Base-by-base conservation (phyloP, 202 grass and related monocot species). In the Digitaria exilis region DNA sequence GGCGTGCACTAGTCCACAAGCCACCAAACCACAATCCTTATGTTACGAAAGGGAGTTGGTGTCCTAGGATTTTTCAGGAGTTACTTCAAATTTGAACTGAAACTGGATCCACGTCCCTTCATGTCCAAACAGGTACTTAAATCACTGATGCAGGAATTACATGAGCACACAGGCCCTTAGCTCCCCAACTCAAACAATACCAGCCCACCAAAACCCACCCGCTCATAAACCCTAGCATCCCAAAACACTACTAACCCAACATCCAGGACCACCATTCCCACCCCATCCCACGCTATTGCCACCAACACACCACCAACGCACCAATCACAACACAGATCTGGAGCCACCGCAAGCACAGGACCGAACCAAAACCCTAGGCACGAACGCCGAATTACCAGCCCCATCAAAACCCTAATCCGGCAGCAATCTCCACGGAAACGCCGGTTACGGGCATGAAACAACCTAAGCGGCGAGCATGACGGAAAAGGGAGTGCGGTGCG, bases 321-420 rank as follows among this genome's bases (percentile, higher is more conserved):
- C 15, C 28, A 75, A 2, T 46, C 19, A 90, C 52, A n/a, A n/a
- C n/a, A 69, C 69, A 56, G 73, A 88, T 82, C 84, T 60, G 59
- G 63, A 77, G 59, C 14, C 18, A 24, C 19, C 45, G 50, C 69
- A 44, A 34, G 30, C 44, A 78, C 25, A 84, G 56, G 4, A 54
- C 57, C 39, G 11, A 16, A 32, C 34, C 65, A 91, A 88, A 93
- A 93, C 88, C 81, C 84, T 87, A 93, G 78, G 78, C 25, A 78
- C 32, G 15, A 68, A 24, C 18, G 7, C 22, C 42, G 29, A 55
- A 44, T 24, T 19, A 5, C 16, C 8, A 35, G 26, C 17, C 26
- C 25, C 25, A 31, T 26, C 22, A 77, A 92, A 92, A 71, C 65
- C 69, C 71, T 92, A 80, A 56, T 49, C 49, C 35, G 5, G 22